Percentiles rank a stretch among this genome's conserved stretches.
These are phyloP conservation scores for Medakamo hakoo DNA, from an alignment of 139 green algal species.

Conservation along the genomic window DNA sequence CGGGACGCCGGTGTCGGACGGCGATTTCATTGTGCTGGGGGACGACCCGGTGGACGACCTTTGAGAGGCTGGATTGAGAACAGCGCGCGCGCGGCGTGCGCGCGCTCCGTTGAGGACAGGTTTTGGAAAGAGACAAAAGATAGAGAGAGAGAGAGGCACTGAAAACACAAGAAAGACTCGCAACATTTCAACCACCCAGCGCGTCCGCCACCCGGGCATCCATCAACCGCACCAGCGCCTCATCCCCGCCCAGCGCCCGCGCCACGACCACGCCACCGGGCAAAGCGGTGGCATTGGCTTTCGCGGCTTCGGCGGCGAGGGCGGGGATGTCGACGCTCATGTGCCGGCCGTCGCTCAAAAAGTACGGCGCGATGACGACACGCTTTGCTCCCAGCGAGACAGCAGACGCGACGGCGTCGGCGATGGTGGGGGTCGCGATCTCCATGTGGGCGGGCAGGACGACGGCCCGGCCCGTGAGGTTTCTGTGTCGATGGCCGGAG, in stretches of 20 bases:
- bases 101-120: no score
- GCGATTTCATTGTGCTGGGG: conserved; percentile 62
- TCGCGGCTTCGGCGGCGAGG: conserved; percentile 43
- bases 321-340: conserved; percentile 63
- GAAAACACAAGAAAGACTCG: conserved; percentile 3
- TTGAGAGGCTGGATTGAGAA: no score
- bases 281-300: conserved; percentile 29
- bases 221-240: conserved; percentile 55
- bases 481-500: conserved; percentile 1
- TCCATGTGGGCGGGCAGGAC: conserved; percentile 85
- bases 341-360: conserved; percentile 35
- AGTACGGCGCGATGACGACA: conserved; percentile 74
- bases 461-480: conserved; percentile 21
- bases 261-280: conserved; percentile 51
- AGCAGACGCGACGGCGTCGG: conserved; percentile 40
- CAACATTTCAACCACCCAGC: conserved; percentile 8
- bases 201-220: conserved; percentile 27
- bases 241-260: conserved; percentile 58
- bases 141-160: no score
- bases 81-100: no score
- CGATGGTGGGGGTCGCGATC: conserved; percentile 63
- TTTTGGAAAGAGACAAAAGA: no score
- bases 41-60: conserved; percentile 27
- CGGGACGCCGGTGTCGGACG: conserved; percentile 51
- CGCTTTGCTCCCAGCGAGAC: conserved; percentile 19